A percentile compares a stretch with the other conserved stretches of the same genome.
Evolutionary conservation across 805 yeast genomes (phyloP).

Genomic region (Saturnispora quitensis): DNA sequence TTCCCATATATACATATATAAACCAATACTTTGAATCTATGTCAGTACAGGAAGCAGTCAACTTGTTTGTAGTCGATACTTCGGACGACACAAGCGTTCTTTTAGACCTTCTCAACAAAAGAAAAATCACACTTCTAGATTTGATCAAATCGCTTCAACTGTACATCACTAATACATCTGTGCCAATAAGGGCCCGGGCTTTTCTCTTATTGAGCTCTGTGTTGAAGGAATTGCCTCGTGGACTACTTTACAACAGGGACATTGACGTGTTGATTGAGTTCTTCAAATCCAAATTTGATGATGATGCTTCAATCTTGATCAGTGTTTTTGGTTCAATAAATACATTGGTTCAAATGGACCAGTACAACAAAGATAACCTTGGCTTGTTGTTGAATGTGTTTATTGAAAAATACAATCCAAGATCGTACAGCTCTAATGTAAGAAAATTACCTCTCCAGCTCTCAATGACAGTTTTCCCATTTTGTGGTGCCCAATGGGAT

Average conservation of each 20-base stretch:
- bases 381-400: conserved; percentile 31
- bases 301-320: conserved; percentile 38
- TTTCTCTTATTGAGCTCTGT: conserved; percentile 34
- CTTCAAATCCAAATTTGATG: conserved; percentile 58
- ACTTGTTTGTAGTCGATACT: not conserved
- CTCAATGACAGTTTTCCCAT: not conserved
- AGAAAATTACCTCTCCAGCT: conserved; percentile 47
- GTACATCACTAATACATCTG: conserved; percentile 39
- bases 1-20: not conserved
- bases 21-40: too few relatives aligned
- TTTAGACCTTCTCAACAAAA: conserved; percentile 5
- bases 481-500: too few relatives aligned
- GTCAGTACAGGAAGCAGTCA: not conserved
- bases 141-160: conserved; percentile 20
- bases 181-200: conserved; percentile 31
- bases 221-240: conserved; percentile 21
- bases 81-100: not conserved
- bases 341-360: conserved; percentile 44
- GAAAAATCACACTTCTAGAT: conserved; percentile 7
- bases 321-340: conserved; percentile 47
- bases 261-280: conserved; percentile 46
- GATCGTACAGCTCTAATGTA: conserved; percentile 49
- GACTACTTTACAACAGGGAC: conserved; percentile 34
- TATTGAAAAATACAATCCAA: conserved; percentile 40
- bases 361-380: conserved; percentile 32